These are phyloP conservation scores for Larix sibirica DNA, from an alignment of 83 land plant genomes.

Conservation along the genomic window DNA sequence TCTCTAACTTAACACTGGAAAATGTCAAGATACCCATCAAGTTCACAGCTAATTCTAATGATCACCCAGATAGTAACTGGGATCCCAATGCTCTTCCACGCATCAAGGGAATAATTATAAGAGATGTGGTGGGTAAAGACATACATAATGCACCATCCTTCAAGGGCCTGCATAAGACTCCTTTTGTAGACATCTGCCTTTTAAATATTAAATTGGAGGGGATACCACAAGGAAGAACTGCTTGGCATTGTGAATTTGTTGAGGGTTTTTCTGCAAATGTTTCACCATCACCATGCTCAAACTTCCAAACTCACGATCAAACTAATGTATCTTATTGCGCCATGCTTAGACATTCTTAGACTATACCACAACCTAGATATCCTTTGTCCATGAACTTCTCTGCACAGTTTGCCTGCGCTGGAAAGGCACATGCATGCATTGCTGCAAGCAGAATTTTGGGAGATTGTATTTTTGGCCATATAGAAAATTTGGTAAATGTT, in stretches of 20 bases:
- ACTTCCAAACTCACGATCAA: constrained; percentile 8
- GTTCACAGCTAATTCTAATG: constrained; percentile 55
- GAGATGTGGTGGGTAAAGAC: constrained; percentile 41
- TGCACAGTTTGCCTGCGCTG: no score
- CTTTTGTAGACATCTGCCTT: constrained; percentile 45
- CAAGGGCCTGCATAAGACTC: constrained; percentile 41
- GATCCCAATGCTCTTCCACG: constrained; percentile 62
- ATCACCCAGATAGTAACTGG: constrained; percentile 65
- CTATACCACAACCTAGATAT: no score
- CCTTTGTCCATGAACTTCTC: no score
- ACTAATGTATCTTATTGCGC: neutral
- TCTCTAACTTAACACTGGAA: constrained; percentile 45
- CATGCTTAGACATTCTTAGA: no score
- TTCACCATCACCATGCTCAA: constrained; percentile 49
- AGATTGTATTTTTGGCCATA: no score
- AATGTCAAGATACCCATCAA: constrained; percentile 61
- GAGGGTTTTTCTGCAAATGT: constrained; percentile 43
- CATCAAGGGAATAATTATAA: constrained; percentile 41
- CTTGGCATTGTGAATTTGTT: constrained; percentile 61
- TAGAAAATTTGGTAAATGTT: no score
- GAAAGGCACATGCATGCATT: no score
- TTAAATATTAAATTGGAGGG: constrained; percentile 45
- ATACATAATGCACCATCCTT: constrained; percentile 45
- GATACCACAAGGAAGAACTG: constrained; percentile 18
- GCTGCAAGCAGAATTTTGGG: no score